These are phyloP conservation scores for Fusarium annulatum DNA, from an alignment of 2,329 filamentous ascomycete genomes.

Conservation along the genomic window DNA sequence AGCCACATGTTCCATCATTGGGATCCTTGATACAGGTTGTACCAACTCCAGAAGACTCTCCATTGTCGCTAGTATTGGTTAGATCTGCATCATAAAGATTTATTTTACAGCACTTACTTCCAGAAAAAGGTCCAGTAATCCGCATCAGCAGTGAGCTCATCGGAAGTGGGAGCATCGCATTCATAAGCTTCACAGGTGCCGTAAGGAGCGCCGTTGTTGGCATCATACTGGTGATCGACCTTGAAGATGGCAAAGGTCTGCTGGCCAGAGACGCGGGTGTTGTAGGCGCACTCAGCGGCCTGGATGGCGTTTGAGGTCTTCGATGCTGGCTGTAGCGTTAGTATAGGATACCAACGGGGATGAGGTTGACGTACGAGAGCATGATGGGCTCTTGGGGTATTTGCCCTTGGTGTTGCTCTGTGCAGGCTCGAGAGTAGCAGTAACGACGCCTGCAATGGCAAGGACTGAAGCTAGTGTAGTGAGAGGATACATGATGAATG, in stretches of 20 bases:
- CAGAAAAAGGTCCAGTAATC: conserved; percentile 46
- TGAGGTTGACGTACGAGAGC: conserved; percentile 22
- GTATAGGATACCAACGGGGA: rapidly evolving
- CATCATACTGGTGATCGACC: conserved; percentile 41
- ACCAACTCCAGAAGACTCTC: conserved; percentile 38
- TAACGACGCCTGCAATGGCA: conserved; percentile 32
- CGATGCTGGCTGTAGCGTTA: conserved; percentile 14
- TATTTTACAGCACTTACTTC: conserved; percentile 18
- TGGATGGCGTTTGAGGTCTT: conserved; percentile 42
- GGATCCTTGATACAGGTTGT: conserved; percentile 42
- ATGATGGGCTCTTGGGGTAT: conserved; percentile 36
- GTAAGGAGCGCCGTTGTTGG: conserved; percentile 41
- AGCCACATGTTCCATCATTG: conserved; percentile 39
- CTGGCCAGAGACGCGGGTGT: conserved; percentile 40
- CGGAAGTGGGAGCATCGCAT: conserved; percentile 31
- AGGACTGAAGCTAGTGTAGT: conserved; percentile 37
- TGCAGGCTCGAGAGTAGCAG: conserved; percentile 41
- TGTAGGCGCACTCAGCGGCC: conserved; percentile 42
- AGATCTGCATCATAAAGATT: background rate
- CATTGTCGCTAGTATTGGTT: conserved; percentile 20
- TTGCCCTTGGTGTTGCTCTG: conserved; percentile 41
- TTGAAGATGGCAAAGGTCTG: conserved; percentile 44
- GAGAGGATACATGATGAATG: conserved; percentile 35
- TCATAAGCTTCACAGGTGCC: conserved; percentile 39
- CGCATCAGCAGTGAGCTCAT: conserved; percentile 18